Evolutionary conservation across 805 yeast species (phyloP).

Genomic region (Wickerhamiella sergipiensis): DNA sequence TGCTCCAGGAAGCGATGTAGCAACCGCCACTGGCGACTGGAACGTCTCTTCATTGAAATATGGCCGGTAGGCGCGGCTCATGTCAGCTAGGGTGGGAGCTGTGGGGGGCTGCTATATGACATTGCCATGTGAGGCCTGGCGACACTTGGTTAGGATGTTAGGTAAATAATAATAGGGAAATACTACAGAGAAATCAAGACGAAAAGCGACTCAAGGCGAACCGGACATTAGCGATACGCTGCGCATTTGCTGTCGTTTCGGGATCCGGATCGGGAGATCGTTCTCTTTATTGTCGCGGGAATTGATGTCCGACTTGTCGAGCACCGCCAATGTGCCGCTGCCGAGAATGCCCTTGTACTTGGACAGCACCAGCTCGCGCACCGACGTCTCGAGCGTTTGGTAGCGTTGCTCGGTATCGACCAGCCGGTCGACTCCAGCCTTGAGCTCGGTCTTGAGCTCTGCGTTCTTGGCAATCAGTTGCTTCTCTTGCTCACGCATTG

Average conservation of each 20-base stretch:
- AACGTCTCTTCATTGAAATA: slow-evolving; percentile 1
- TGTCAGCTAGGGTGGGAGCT: neutral
- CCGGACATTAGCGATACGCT: neutral
- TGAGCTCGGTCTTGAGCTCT: slow-evolving; percentile 12
- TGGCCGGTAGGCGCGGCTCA: slow-evolving; percentile 2
- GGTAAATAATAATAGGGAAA: neutral
- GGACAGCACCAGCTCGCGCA: slow-evolving; percentile 13
- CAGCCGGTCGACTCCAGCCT: slow-evolving; percentile 8
- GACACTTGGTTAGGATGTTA: too few relatives aligned
- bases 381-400: slow-evolving; percentile 10
- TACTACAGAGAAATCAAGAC: neutral
- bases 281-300: neutral
- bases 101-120: too few relatives aligned
- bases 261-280: neutral
- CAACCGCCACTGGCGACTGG: slow-evolving; percentile 1
- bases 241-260: neutral
- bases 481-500: slow-evolving; percentile 9
- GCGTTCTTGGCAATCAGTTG: slow-evolving; percentile 5
- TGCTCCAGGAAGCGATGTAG: neutral
- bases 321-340: slow-evolving; percentile 9
- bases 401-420: slow-evolving; percentile 12
- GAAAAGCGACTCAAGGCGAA: neutral
- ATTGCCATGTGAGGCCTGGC: too few relatives aligned
- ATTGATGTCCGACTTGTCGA: neutral
- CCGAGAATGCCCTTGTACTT: slow-evolving; percentile 16